A percentile compares a stretch with the other conserved stretches of the same genome.
Conservation (phyloP, 352 stramenopile genomes). For the Discostella stelligera region DNA sequence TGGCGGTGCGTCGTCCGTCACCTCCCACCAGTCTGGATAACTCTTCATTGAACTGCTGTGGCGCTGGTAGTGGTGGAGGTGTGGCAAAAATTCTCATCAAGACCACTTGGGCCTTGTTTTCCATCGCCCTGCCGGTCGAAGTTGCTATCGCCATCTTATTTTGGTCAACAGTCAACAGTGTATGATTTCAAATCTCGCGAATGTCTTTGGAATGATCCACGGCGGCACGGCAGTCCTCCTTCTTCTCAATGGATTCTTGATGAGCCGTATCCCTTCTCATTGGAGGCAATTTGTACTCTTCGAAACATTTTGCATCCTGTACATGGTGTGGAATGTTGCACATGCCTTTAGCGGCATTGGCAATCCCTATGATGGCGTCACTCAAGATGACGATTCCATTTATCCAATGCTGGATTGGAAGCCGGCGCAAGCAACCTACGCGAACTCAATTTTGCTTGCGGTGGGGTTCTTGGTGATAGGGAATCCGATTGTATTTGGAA, state of each 20-base stretch:
- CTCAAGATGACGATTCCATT: constrained; percentile 45
- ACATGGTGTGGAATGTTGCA: constrained; percentile 40
- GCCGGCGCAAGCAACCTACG: no score
- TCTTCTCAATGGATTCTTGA: constrained; percentile 38
- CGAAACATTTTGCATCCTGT: constrained; percentile 24
- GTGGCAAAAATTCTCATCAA: constrained; percentile 11
- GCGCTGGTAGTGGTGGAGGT: no score
- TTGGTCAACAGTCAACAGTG: constrained; percentile 19
- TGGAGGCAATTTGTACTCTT: constrained; percentile 48
- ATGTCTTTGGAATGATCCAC: constrained; percentile 23
- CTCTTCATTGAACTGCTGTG: no score
- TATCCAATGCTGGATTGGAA: constrained; percentile 15
- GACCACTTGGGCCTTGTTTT: constrained; percentile 32
- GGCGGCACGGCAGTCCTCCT: constrained; percentile 25
- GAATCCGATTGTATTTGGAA: background rate
- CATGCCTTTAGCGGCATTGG: constrained; percentile 29
- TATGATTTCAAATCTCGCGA: constrained; percentile 13
- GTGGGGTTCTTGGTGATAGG: background rate
- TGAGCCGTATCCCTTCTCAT: constrained; percentile 39
- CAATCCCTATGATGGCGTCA: constrained; percentile 33
- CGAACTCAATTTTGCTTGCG: background rate
- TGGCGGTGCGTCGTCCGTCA: background rate
- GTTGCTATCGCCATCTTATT: constrained; percentile 28
- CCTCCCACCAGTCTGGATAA: background rate
- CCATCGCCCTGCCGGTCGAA: constrained; percentile 25